phyloP scores from a whole-genome alignment of 208 protist species.

The Crithidia mellificae region DNA sequence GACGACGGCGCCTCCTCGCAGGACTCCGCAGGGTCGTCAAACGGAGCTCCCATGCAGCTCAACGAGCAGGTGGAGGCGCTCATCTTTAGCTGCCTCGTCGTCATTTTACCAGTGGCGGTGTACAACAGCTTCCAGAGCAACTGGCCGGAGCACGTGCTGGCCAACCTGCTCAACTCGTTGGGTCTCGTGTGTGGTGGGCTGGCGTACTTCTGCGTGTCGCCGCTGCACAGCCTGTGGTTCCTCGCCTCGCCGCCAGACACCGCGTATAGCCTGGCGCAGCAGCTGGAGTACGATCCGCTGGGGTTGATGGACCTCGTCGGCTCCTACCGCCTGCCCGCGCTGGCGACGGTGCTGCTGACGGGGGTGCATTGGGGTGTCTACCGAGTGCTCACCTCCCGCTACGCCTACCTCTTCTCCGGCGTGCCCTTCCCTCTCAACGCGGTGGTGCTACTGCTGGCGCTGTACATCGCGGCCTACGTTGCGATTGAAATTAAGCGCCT shows the following conservation, averaged over 20 bases:
- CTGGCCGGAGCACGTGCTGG: conserved; percentile 51
- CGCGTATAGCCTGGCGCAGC: conserved; percentile 32
- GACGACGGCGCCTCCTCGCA: conserved; percentile 23
- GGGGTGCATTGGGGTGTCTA: conserved; percentile 65
- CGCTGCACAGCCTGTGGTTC: conserved; percentile 77
- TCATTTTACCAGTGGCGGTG: conserved; percentile 58
- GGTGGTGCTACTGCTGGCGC: conserved; percentile 53
- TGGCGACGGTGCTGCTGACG: conserved; percentile 31
- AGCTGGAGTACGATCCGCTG: conserved; percentile 71
- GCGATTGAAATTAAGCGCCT: conserved; percentile 54
- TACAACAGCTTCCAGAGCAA: conserved; percentile 80
- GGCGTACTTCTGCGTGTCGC: conserved; percentile 65
- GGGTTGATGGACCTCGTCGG: conserved; percentile 54
- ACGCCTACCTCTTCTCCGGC: conserved; percentile 78
- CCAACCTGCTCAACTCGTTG: conserved; percentile 65
- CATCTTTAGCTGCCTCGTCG: conserved; percentile 62
- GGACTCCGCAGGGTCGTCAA: conserved; percentile 10
- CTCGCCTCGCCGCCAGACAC: conserved; percentile 28
- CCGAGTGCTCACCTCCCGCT: conserved; percentile 71
- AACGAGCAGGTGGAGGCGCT: conserved; percentile 71
- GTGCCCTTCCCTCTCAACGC: conserved; percentile 68
- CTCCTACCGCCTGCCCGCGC: conserved; percentile 35
- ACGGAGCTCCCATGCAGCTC: conserved; percentile 40
- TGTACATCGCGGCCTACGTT: conserved; percentile 60
- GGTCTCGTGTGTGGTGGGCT: conserved; percentile 59